These are phyloP conservation scores for Mycena belliarum DNA, from an alignment of 768 basidiomycete species.

Conservation along the genomic window DNA sequence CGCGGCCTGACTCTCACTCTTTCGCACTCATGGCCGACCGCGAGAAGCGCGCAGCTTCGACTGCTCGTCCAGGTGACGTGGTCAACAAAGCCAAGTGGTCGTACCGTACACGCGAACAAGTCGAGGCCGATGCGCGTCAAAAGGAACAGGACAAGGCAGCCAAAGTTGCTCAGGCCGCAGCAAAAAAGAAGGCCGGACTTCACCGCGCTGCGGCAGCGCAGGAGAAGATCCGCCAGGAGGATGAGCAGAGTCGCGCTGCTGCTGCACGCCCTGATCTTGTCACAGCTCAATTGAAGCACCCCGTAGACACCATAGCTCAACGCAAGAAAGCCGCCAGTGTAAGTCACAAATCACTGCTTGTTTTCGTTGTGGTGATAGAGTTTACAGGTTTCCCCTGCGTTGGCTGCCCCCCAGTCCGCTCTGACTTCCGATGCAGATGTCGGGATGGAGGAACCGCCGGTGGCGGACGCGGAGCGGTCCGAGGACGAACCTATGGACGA, in stretches of 20 bases:
- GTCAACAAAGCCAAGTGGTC: neutral
- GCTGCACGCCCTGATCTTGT: conserved; percentile 9
- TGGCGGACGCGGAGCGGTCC: neutral
- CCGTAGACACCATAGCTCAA: neutral
- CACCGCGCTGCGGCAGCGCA: neutral
- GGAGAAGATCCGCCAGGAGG: neutral
- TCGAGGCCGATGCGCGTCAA: neutral
- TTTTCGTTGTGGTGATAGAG: no score
- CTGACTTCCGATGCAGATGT: no score
- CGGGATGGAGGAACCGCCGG: no score
- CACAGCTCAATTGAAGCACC: neutral
- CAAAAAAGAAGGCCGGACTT: neutral
- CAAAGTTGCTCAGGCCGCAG: neutral
- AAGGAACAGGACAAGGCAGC: neutral
- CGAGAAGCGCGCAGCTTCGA: neutral
- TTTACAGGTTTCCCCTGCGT: no score
- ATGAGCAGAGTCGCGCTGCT: neutral
- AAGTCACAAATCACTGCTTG: neutral
- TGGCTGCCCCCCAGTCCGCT: neutral
- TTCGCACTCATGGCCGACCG: neutral
- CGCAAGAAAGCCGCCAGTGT: neutral
- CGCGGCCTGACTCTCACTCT: neutral
- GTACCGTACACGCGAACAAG: neutral
- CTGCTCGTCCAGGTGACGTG: neutral
- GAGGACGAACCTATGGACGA: neutral